Evolutionary conservation across 176 grass and related monocot species (phyloP).

Genomic region (Cenchrus fungigraminus): DNA sequence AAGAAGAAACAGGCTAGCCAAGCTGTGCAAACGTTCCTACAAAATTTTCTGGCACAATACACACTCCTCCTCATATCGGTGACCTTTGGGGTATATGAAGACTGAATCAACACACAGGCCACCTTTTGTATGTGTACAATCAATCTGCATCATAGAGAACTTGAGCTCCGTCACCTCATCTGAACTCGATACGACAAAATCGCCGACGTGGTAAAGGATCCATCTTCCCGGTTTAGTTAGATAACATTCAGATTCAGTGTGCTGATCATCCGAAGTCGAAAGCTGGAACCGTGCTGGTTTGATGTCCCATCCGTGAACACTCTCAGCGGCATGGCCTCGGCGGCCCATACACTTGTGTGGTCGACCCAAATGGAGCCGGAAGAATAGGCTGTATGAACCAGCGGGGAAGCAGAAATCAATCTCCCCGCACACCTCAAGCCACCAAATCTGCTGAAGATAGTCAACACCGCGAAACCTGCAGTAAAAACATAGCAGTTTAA

Average conservation of each 20-base stretch:
- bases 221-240: constrained; percentile 54
- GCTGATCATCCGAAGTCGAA: constrained; percentile 69
- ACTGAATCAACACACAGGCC: constrained; percentile 78
- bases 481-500: constrained; percentile 8
- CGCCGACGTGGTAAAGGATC: constrained; percentile 72
- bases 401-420: constrained; percentile 73
- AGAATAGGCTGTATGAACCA: constrained; percentile 77
- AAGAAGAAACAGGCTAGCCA: neutral
- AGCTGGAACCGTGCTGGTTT: constrained; percentile 75
- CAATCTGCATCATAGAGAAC: constrained; percentile 91
- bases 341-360: constrained; percentile 54
- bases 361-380: constrained; percentile 68
- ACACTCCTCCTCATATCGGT: constrained; percentile 37
- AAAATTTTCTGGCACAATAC: constrained; percentile 46
- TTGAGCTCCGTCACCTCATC: constrained; percentile 58
- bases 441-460: constrained; percentile 93
- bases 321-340: constrained; percentile 49
- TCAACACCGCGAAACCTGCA: constrained; percentile 71
- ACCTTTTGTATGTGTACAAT: constrained; percentile 85
- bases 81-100: constrained; percentile 65
- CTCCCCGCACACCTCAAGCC: constrained; percentile 72
- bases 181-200: constrained; percentile 58
- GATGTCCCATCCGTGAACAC: constrained; percentile 75
- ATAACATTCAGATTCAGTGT: constrained; percentile 48
- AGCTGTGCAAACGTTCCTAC: neutral